phyloP scores from a whole-genome alignment of 768 basidiomycete genomes.

The Lactarius evosmus region DNA sequence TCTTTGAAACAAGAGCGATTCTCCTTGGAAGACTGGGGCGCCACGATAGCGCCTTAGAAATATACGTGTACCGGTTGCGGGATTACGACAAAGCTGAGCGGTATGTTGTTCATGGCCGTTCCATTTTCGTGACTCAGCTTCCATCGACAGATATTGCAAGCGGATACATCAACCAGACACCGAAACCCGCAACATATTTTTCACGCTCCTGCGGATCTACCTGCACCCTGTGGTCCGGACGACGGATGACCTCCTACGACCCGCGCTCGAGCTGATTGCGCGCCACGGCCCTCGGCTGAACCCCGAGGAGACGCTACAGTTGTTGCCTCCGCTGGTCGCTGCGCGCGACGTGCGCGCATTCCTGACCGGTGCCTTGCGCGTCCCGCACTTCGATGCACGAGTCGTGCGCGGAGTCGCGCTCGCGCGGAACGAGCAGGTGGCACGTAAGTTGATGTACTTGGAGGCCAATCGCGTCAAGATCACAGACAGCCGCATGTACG shows the following conservation, averaged over 20 bases:
- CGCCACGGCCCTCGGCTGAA: constrained; percentile 82
- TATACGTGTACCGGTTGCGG: constrained; percentile 85
- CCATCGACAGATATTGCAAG: constrained; percentile 75
- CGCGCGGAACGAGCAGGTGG: constrained; percentile 74
- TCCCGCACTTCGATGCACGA: constrained; percentile 63
- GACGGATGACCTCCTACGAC: constrained; percentile 58
- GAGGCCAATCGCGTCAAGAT: constrained; percentile 84
- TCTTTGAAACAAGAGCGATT: constrained; percentile 90
- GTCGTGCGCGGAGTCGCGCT: constrained; percentile 69
- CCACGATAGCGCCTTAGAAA: constrained; percentile 91
- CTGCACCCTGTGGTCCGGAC: constrained; percentile 63
- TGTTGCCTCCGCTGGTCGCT: constrained; percentile 87
- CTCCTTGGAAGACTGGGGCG: constrained; percentile 85
- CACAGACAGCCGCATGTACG: constrained; percentile 89
- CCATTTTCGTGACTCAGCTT: not conserved
- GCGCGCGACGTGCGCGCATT: constrained; percentile 78
- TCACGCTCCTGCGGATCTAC: constrained; percentile 83
- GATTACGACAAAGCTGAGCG: constrained; percentile 88
- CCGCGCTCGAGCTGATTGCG: constrained; percentile 85
- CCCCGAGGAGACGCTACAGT: constrained; percentile 72
- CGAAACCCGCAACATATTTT: constrained; percentile 64
- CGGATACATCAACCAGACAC: constrained; percentile 62
- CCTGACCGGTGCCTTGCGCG: constrained; percentile 64
- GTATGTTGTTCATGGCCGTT: constrained; percentile 42
- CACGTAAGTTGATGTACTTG: constrained; percentile 66